Evolutionary conservation across 2,329 filamentous ascomycete species (phyloP).

Genomic region (Trichoderma koningii): DNA sequence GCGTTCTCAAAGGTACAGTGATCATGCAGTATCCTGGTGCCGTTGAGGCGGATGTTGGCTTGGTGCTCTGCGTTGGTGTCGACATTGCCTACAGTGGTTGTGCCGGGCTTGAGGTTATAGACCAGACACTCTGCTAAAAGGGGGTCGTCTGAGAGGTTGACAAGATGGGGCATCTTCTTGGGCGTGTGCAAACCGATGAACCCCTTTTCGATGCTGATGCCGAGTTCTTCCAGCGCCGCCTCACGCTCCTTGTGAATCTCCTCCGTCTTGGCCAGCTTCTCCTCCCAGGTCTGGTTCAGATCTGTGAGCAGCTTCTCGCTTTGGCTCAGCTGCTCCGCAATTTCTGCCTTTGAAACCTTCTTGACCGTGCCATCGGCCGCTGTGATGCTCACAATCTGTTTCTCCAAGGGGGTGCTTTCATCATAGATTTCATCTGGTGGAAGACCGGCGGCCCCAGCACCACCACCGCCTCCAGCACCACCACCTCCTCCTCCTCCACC

Average conservation of each 20-base stretch:
- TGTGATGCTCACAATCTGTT: slow-evolving; percentile 95
- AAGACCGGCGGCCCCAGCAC: slow-evolving; percentile 50
- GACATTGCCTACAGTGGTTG: slow-evolving; percentile 91
- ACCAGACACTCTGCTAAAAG: slow-evolving; percentile 93
- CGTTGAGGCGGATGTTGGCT: slow-evolving; percentile 90
- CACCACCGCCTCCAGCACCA: slow-evolving; percentile 50
- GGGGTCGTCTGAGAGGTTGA: slow-evolving; percentile 94
- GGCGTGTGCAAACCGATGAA: slow-evolving; percentile 94
- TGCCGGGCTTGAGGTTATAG: slow-evolving; percentile 96
- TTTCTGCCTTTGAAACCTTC: slow-evolving; percentile 97
- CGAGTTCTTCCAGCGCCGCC: slow-evolving; percentile 89
- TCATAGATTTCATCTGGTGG: slow-evolving; percentile 82
- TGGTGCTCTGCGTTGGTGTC: slow-evolving; percentile 74
- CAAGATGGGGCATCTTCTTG: slow-evolving; percentile 98
- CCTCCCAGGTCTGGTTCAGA: slow-evolving; percentile 97
- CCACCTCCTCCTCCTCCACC: slow-evolving; percentile 57
- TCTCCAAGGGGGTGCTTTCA: slow-evolving; percentile 85
- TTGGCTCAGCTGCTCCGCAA: slow-evolving; percentile 92
- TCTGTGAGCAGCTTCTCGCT: slow-evolving; percentile 96
- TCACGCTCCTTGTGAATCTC: slow-evolving; percentile 97
- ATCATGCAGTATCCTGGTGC: slow-evolving; percentile 85
- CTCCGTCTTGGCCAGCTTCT: slow-evolving; percentile 93
- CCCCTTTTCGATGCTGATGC: slow-evolving; percentile 98
- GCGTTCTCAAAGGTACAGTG: slow-evolving; percentile 92
- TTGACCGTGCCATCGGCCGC: slow-evolving; percentile 82